phyloP scores from a whole-genome alignment of 2,329 filamentous ascomycete genomes.

The Neopestalotiopsis sp. region DNA sequence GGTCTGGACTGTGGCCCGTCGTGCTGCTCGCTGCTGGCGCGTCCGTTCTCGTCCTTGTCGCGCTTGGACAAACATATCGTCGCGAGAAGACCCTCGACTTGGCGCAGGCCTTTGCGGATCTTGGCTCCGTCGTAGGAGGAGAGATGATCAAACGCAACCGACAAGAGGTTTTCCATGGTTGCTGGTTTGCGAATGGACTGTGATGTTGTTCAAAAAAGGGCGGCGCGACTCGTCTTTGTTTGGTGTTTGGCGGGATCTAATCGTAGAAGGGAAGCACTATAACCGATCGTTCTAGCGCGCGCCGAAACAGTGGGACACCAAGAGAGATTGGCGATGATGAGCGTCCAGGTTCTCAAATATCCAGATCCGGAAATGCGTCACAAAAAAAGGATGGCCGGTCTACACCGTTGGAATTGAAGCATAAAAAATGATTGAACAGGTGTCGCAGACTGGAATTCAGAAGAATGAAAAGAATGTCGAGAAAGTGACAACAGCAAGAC shows the following conservation, averaged over 20 bases:
- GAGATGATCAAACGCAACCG: slow-evolving; percentile 93
- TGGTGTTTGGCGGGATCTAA: neutral
- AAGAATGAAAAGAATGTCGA: neutral
- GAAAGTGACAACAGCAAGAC: neutral
- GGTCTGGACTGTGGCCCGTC: slow-evolving; percentile 40
- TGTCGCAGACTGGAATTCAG: slow-evolving; percentile 6
- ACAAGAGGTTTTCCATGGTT: slow-evolving; percentile 89
- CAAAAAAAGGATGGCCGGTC: neutral
- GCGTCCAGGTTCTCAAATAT: neutral
- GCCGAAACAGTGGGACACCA: neutral
- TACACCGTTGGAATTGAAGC: neutral
- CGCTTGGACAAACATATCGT: slow-evolving; percentile 82
- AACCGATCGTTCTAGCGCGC: neutral
- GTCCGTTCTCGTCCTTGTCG: slow-evolving; percentile 23
- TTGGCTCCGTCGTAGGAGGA: slow-evolving; percentile 90
- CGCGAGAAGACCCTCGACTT: slow-evolving; percentile 91
- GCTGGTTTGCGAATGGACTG: slow-evolving; percentile 19
- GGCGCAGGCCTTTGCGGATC: slow-evolving; percentile 90
- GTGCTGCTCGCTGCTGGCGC: slow-evolving; percentile 34
- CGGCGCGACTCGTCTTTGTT: neutral
- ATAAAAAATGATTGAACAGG: neutral
- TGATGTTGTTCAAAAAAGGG: slow-evolving; percentile 20
- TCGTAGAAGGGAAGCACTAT: neutral
- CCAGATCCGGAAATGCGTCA: neutral
- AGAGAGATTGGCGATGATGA: neutral